Conservation (phyloP, 192 early-diverging fungal species). For the Rhizoclosmatium sp. region DNA sequence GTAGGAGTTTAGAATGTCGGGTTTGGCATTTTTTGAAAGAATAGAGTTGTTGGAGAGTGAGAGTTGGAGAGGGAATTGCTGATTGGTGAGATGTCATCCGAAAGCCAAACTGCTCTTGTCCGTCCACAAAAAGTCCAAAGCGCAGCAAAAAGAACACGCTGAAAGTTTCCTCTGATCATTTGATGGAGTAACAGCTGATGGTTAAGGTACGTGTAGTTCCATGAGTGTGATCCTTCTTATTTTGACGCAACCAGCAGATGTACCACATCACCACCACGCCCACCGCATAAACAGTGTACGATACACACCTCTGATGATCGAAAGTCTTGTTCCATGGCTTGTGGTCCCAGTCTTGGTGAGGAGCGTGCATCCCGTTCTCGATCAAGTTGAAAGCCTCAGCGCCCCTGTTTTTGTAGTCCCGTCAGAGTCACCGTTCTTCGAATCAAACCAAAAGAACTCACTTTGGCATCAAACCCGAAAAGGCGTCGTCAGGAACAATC, state of each 20-base stretch:
- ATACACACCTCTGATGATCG: conserved; percentile 87
- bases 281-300: conserved; percentile 1
- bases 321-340: conserved; percentile 82
- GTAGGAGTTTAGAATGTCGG: too few species aligned
- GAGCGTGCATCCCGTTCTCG: conserved; percentile 91
- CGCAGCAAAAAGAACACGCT: too few species aligned
- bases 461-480: conserved; percentile 8
- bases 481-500: conserved; percentile 15
- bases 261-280: conserved; percentile 7
- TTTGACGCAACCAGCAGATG: not conserved
- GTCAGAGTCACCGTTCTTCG: conserved; percentile 35
- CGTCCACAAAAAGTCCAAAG: too few species aligned
- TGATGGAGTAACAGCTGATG: not conserved
- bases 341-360: conserved; percentile 89
- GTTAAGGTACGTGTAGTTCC: not conserved
- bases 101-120: too few species aligned
- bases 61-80: too few species aligned
- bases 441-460: not conserved
- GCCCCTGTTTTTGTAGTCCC: not conserved
- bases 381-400: conserved; percentile 79
- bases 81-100: too few species aligned
- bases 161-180: too few species aligned
- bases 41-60: too few species aligned
- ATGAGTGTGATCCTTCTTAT: too few species aligned
- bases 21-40: too few species aligned